These are phyloP conservation scores for Amauroascus niger DNA, from an alignment of 2,329 filamentous ascomycete species.

Conservation along the genomic window DNA sequence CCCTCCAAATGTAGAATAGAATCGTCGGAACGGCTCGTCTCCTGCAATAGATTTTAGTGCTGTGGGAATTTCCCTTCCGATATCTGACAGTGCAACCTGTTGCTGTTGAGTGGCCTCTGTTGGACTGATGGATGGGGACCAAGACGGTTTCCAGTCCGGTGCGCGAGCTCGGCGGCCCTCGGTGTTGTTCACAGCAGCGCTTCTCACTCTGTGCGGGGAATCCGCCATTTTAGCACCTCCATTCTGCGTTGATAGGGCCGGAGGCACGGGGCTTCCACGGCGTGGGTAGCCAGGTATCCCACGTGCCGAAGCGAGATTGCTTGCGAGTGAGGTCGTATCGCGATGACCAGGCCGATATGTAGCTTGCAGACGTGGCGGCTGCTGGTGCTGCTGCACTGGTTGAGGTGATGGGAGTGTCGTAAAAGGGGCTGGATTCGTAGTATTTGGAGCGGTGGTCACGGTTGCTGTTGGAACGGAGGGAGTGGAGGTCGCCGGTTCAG, in stretches of 20 bases:
- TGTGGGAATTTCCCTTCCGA: constrained; percentile 22
- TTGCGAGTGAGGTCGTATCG: constrained; percentile 72
- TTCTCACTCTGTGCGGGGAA: constrained; percentile 37
- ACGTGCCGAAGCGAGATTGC: constrained; percentile 73
- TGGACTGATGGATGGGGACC: constrained; percentile 29
- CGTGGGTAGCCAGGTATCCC: constrained; percentile 54
- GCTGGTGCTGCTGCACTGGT: constrained; percentile 31
- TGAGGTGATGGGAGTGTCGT: constrained; percentile 24
- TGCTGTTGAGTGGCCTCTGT: constrained; percentile 31
- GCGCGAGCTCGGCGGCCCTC: constrained; percentile 15
- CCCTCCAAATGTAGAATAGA: constrained; percentile 84
- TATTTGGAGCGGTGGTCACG: constrained; percentile 11
- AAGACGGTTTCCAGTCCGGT: constrained; percentile 23
- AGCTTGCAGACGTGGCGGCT: constrained; percentile 32
- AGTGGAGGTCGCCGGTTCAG: not conserved
- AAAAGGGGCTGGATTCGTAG: constrained; percentile 16
- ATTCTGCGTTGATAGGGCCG: constrained; percentile 64
- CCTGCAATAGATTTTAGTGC: constrained; percentile 22
- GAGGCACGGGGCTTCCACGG: constrained; percentile 57
- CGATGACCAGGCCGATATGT: constrained; percentile 46
- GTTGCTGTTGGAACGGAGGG: not conserved
- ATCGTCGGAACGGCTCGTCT: constrained; percentile 77
- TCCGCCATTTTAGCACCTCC: constrained; percentile 59
- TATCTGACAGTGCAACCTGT: constrained; percentile 21
- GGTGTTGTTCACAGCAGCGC: constrained; percentile 22